Base-by-base conservation (phyloP, 2,329 filamentous ascomycete genomes). In the Verticillium alfalfae region DNA sequence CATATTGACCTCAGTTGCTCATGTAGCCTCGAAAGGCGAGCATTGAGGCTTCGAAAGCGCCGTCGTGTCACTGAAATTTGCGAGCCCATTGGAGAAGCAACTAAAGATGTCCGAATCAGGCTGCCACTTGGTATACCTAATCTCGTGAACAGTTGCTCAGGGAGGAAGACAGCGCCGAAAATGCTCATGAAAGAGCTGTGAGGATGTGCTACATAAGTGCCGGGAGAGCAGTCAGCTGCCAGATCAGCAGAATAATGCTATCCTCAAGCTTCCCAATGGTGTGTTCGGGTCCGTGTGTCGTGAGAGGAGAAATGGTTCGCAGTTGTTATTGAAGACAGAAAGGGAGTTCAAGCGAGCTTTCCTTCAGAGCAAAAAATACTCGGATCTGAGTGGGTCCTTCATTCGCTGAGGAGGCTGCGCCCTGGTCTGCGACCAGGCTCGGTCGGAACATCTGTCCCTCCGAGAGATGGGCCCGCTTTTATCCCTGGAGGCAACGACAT, bases 41-140 rank as follows among this genome's bases (percentile, higher is more conserved):
- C 64, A 63, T 59, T 57, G 63, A 92, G 93, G 91, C 91, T 95
- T 95, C 91, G 91, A 95, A 91, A 91, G 90, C 88, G 91, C 91
- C 91, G 65, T 61, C 31, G 22, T 38, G 18, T 59, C 60, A 61
- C 52, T n/a, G 15, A 36, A 31, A 3, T 18, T 7, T 31, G 39
- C 9, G 36, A 15, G 4, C 4, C 5, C 13, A 49, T 31, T 10
- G 34, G 10, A 22, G n/a, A 10, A 26, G 6, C n/a, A 5, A 22
- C 9, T 37, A 2, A 10, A 13, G 9, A 13, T 37, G 6, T 37
- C 36, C 13, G 36, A 13, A 37, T 13, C 13, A 37, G 6, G 13
- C 36, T 13, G 36, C 36, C 13, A 13, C 36, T 31, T 31, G 26
- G 26, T 31, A 31, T 31, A 31, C 26, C 26, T 31, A 5, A 31